Percentiles rank a stretch among this genome's conserved stretches.
Conservation (phyloP, 2,329 filamentous ascomycete genomes). For the Diaporthe sp. region DNA sequence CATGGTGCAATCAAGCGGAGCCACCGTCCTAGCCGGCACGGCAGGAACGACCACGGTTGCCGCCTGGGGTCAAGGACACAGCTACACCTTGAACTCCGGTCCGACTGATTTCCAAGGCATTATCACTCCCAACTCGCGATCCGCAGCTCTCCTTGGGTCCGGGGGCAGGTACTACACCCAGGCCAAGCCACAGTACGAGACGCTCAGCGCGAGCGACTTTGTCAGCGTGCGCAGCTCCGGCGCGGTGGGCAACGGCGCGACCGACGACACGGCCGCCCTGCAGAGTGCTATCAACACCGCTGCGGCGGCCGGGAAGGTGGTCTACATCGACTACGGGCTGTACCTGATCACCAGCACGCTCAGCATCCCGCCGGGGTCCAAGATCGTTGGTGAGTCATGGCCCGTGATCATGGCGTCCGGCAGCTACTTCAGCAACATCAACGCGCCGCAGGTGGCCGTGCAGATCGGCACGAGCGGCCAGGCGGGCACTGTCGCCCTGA, state of each 20-base stretch:
- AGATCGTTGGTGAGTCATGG: conserved; percentile 70
- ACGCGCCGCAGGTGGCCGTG: conserved; percentile 72
- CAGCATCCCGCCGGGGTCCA: conserved; percentile 56
- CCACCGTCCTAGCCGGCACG: conserved; percentile 68
- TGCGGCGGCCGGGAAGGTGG: conserved; percentile 59
- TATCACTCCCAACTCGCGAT: conserved; percentile 59
- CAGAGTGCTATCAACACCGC: conserved; percentile 68
- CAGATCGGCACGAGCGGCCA: conserved; percentile 72
- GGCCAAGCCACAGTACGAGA: conserved; percentile 80
- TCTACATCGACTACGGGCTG: conserved; percentile 69
- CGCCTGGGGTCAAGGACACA: conserved; percentile 77
- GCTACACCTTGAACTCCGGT: conserved; percentile 62
- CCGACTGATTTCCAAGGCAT: conserved; percentile 61
- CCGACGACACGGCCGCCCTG: conserved; percentile 71
- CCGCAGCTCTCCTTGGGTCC: conserved; percentile 64
- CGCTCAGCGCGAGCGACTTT: conserved; percentile 67
- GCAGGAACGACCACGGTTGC: conserved; percentile 61
- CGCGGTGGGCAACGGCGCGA: conserved; percentile 63
- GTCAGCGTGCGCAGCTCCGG: conserved; percentile 56
- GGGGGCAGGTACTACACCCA: conserved; percentile 67
- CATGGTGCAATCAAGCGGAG: conserved; percentile 51
- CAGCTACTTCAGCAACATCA: conserved; percentile 67
- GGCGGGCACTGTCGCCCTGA: conserved; percentile 74
- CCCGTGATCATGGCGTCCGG: conserved; percentile 68
- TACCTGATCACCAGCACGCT: conserved; percentile 65